These are phyloP conservation scores for Glutinoglossum americanum DNA, from an alignment of 495 filamentous ascomycete genomes.

Conservation along the genomic window DNA sequence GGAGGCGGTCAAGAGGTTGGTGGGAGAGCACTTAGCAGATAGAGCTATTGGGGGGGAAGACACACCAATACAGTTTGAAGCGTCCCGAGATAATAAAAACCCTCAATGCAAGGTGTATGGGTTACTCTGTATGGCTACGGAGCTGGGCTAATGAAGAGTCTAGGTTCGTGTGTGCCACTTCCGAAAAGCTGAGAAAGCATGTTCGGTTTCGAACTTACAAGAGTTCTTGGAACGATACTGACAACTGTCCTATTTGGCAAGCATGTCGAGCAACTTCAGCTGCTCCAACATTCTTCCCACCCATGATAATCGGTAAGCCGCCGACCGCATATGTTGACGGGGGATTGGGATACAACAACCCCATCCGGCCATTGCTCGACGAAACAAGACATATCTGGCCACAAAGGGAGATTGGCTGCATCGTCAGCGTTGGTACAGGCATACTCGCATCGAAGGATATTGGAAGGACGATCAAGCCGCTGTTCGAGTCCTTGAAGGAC, in stretches of 20 bases:
- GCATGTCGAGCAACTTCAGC: slow-evolving; percentile 6
- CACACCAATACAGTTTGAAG: not conserved
- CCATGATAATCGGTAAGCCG: slow-evolving; percentile 2
- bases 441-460: not conserved
- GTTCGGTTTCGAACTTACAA: not conserved
- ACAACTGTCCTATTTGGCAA: slow-evolving; percentile 4
- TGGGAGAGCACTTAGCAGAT: not conserved
- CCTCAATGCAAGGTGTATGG: not conserved
- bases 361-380: not conserved
- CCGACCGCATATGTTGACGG: slow-evolving; percentile 2
- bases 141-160: not conserved
- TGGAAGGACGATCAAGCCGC: not conserved
- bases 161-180: not conserved
- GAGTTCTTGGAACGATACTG: not conserved
- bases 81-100: not conserved
- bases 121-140: not conserved
- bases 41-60: not conserved
- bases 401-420: not conserved
- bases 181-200: not conserved
- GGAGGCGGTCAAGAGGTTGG: not conserved
- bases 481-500: not conserved
- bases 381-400: slow-evolving; percentile 1
- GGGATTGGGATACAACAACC: slow-evolving; percentile 7
- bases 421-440: slow-evolving; percentile 5
- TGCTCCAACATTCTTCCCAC: slow-evolving; percentile 7